phyloP scores from a whole-genome alignment of 441 rosid species.

The California macrophylla region DNA sequence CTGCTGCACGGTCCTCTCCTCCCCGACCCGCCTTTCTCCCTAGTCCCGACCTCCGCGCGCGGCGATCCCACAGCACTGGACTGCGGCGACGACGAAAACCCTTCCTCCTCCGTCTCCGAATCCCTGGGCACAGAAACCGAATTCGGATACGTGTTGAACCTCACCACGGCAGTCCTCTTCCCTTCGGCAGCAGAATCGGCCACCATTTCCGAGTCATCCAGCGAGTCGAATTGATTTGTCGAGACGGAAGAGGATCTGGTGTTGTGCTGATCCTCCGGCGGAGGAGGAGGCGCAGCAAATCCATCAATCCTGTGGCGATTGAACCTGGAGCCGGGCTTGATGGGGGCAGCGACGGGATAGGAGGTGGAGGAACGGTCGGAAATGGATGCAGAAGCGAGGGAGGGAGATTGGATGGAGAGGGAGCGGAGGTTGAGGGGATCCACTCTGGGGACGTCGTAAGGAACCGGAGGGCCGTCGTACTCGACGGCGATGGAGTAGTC shows the following conservation, averaged over 20 bases:
- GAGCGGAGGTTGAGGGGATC: conserved; percentile 61
- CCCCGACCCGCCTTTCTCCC: conserved; percentile 13
- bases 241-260: conserved; percentile 26
- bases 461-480: conserved; percentile 61
- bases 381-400: conserved; percentile 54
- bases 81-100: not conserved
- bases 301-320: not conserved
- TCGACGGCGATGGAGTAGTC: conserved; percentile 84
- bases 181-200: conserved; percentile 8
- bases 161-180: conserved; percentile 57
- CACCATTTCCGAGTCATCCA: not conserved
- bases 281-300: not conserved
- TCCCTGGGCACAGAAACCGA: conserved; percentile 12
- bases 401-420: not conserved
- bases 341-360: not conserved
- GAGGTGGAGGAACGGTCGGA: conserved; percentile 52
- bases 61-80: not conserved
- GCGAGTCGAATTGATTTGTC: conserved; percentile 27
- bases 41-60: not conserved
- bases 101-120: not conserved
- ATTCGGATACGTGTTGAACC: conserved; percentile 37
- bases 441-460: conserved; percentile 59
- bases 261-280: conserved; percentile 32
- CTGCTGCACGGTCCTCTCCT: conserved; percentile 55
- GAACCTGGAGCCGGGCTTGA: not conserved